These are phyloP conservation scores for Syzygium malaccense DNA, from an alignment of 441 rosid species.

Conservation along the genomic window DNA sequence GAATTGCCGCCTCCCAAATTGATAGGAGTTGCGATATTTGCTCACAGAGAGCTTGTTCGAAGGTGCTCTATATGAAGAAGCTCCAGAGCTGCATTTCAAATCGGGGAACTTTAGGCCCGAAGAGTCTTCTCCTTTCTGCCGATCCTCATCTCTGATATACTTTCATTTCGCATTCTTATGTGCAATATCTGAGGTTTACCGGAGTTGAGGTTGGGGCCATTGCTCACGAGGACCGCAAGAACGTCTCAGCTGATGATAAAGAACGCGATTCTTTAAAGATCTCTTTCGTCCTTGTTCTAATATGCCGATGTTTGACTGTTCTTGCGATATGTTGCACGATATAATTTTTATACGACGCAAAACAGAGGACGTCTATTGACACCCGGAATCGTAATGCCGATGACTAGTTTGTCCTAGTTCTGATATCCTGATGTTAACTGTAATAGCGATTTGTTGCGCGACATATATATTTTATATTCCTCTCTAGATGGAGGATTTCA, in stretches of 20 bases:
- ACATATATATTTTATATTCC: background rate
- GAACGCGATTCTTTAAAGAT: background rate
- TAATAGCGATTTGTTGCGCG: no score
- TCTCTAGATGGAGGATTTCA: background rate
- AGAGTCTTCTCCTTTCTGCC: background rate
- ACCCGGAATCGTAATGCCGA: background rate
- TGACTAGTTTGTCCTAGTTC: background rate
- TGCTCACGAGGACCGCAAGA: background rate
- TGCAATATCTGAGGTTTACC: background rate
- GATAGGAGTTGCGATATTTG: background rate
- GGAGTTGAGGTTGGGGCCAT: background rate
- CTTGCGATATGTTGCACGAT: background rate
- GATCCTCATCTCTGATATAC: background rate
- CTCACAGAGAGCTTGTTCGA: background rate
- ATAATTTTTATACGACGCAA: no score
- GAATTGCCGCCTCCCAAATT: background rate
- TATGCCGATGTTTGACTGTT: background rate
- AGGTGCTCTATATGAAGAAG: background rate
- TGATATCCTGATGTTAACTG: no score
- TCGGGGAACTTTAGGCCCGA: background rate
- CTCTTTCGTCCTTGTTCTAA: background rate
- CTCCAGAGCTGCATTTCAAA: background rate
- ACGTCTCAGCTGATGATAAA: background rate
- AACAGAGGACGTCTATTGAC: background rate
- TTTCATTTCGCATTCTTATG: background rate